These are phyloP conservation scores for Biscutella laevigata DNA, from an alignment of 441 rosid species.

Conservation along the genomic window DNA sequence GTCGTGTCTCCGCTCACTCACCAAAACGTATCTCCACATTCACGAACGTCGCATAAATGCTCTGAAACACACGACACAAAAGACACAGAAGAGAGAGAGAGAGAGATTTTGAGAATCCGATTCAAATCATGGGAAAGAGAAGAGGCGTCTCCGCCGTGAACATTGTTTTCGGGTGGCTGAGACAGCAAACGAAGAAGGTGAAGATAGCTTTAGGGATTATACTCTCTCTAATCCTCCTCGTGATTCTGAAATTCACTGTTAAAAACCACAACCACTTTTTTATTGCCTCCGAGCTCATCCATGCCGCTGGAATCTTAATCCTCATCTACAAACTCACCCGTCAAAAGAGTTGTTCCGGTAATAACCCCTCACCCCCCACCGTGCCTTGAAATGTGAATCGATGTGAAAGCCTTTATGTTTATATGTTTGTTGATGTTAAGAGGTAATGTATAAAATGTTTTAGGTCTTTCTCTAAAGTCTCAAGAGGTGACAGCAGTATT, in stretches of 20 bases:
- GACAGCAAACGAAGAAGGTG: slow-evolving; percentile 47
- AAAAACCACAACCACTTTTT: slow-evolving; percentile 42
- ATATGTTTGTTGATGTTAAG: not conserved
- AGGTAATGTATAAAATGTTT: too few relatives aligned
- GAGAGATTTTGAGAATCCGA: not conserved
- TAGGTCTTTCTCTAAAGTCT: slow-evolving; percentile 71
- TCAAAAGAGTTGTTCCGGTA: slow-evolving; percentile 68
- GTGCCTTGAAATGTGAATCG: too few relatives aligned
- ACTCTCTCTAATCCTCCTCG: slow-evolving; percentile 25
- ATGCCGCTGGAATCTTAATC: slow-evolving; percentile 56
- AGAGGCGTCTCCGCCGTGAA: slow-evolving; percentile 39
- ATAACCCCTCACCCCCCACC: too few relatives aligned
- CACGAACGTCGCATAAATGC: slow-evolving; percentile 19
- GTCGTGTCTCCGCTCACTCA: slow-evolving; percentile 31
- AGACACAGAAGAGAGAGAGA: not conserved
- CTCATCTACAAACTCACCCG: slow-evolving; percentile 66
- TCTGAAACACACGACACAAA: slow-evolving; percentile 12
- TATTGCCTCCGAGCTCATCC: slow-evolving; percentile 57
- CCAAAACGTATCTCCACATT: slow-evolving; percentile 18
- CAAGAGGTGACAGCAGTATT: slow-evolving; percentile 70
- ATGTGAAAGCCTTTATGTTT: too few relatives aligned
- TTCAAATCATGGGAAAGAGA: slow-evolving; percentile 45
- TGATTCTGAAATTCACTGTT: slow-evolving; percentile 34
- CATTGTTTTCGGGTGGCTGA: slow-evolving; percentile 36
- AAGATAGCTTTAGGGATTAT: slow-evolving; percentile 35